These are phyloP conservation scores for Populus simonii DNA, from an alignment of 345 rosid species.

Conservation along the genomic window DNA sequence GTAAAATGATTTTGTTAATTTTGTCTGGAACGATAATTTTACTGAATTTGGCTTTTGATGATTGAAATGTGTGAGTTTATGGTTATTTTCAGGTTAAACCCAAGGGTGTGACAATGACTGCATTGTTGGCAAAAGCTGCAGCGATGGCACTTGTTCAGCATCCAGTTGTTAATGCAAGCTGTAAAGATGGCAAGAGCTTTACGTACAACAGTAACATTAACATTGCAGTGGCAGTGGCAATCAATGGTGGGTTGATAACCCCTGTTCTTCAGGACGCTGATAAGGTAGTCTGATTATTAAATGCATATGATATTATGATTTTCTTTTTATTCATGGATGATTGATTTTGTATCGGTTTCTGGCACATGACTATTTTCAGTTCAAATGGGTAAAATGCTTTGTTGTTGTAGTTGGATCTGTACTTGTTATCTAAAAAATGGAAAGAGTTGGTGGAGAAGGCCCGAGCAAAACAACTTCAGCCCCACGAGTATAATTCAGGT, in stretches of 20 bases:
- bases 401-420: conserved; percentile 72
- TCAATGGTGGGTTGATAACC: conserved; percentile 89
- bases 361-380: neutral
- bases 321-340: neutral
- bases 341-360: neutral
- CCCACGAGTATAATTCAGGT: conserved; percentile 95
- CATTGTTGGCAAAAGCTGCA: conserved; percentile 83
- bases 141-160: conserved; percentile 94
- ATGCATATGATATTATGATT: neutral
- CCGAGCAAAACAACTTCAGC: conserved; percentile 83
- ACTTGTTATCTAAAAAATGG: conserved; percentile 85
- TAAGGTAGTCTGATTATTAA: conserved; percentile 48
- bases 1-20: conserved; percentile 22
- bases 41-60: neutral
- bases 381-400: conserved; percentile 14
- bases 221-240: conserved; percentile 93
- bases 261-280: conserved; percentile 96
- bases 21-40: neutral
- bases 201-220: conserved; percentile 64
- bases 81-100: conserved; percentile 63
- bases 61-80: neutral
- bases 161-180: conserved; percentile 85
- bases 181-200: conserved; percentile 85
- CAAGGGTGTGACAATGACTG: conserved; percentile 96
- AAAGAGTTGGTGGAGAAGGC: conserved; percentile 94